phyloP scores from a whole-genome alignment of 805 yeast species.

The Yarrowia osloensis region DNA sequence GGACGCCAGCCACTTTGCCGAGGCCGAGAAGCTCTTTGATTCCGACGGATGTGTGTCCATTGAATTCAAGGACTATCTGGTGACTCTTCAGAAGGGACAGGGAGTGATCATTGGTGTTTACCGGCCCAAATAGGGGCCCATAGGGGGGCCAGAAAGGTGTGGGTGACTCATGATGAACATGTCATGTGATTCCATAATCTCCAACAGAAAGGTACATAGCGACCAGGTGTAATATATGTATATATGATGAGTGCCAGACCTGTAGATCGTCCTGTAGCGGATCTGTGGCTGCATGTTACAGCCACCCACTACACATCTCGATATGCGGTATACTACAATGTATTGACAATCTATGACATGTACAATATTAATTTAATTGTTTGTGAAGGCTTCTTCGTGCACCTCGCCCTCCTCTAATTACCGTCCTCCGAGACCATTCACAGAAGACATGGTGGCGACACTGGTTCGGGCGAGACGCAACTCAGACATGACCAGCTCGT shows the following conservation, averaged over 20 bases:
- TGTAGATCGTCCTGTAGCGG: too few relatives aligned
- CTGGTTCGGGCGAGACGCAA: neutral
- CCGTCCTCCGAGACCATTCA: neutral
- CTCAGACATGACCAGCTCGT: conserved; percentile 15
- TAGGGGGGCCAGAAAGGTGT: too few relatives aligned
- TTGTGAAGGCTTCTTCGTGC: neutral
- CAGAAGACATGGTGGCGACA: conserved; percentile 10
- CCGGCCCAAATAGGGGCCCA: neutral
- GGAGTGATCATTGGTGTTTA: conserved; percentile 24
- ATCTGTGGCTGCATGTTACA: too few relatives aligned
- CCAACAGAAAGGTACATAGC: neutral
- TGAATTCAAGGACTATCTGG: conserved; percentile 13
- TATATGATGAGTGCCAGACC: neutral
- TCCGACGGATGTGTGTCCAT: neutral
- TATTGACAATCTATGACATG: neutral
- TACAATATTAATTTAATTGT: neutral
- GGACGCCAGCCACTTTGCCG: conserved; percentile 19
- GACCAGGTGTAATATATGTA: neutral
- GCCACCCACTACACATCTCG: too few relatives aligned
- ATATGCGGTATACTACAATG: neutral
- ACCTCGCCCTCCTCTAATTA: neutral
- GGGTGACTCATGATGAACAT: too few relatives aligned
- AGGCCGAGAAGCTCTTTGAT: conserved; percentile 10
- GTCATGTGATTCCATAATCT: too few relatives aligned
- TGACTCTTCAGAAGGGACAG: conserved; percentile 21